phyloP scores from a whole-genome alignment of 441 rosid species.

The Erysimum cheiri region DNA sequence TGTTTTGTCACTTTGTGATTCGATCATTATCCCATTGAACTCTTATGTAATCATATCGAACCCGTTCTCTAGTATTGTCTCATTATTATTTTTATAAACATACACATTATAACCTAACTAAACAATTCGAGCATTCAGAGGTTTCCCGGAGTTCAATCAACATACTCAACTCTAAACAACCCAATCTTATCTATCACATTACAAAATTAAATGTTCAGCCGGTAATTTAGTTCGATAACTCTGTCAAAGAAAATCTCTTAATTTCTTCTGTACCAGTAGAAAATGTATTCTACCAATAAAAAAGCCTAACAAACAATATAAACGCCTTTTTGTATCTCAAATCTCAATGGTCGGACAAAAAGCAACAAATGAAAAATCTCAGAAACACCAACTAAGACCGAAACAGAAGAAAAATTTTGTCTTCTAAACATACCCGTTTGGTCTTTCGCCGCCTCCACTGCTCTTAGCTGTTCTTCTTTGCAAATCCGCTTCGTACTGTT shows the following conservation, averaged over 20 bases:
- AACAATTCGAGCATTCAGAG: not conserved
- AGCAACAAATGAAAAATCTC: constrained; percentile 10
- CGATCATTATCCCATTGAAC: not conserved
- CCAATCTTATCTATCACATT: not conserved
- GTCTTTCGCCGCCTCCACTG: constrained; percentile 50
- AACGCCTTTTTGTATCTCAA: constrained; percentile 7
- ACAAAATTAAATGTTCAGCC: not conserved
- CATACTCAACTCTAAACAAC: not conserved
- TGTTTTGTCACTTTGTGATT: not conserved
- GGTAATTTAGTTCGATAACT: not conserved
- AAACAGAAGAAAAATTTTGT: not conserved
- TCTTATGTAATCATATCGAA: not conserved
- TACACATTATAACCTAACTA: not conserved
- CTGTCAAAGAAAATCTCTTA: not conserved
- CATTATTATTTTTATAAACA: not conserved
- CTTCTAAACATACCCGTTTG: constrained; percentile 53
- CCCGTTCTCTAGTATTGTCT: not conserved
- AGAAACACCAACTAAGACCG: constrained; percentile 28
- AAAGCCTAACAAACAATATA: not conserved
- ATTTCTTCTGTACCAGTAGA: constrained; percentile 7
- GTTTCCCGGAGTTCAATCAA: not conserved
- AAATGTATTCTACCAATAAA: constrained; percentile 4
- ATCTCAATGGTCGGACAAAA: constrained; percentile 24
- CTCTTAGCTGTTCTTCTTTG: constrained; percentile 69
- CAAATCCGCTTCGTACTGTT: constrained; percentile 78